These are phyloP conservation scores for Taphrina flavorubra DNA, from an alignment of 1,139 yeast species.

Conservation along the genomic window DNA sequence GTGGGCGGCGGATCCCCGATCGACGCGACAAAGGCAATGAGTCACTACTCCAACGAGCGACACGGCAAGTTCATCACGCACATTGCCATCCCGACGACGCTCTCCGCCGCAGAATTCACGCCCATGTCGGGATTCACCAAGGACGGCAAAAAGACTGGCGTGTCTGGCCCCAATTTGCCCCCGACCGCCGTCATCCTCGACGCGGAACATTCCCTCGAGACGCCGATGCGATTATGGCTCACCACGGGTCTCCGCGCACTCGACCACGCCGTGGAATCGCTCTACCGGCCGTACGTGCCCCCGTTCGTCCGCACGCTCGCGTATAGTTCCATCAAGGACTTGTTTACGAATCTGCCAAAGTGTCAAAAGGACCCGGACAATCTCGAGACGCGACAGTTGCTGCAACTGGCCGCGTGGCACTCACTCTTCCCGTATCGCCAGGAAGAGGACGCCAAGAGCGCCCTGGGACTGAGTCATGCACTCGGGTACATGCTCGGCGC, in stretches of 20 bases:
- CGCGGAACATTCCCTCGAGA: slow-evolving; percentile 34
- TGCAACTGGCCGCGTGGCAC: slow-evolving; percentile 41
- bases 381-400: slow-evolving; percentile 30
- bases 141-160: slow-evolving; percentile 39
- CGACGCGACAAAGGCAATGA: slow-evolving; percentile 38
- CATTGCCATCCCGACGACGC: slow-evolving; percentile 43
- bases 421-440: slow-evolving; percentile 42
- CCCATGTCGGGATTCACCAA: slow-evolving; percentile 42
- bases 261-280: slow-evolving; percentile 41
- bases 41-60: slow-evolving; percentile 20
- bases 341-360: slow-evolving; percentile 40
- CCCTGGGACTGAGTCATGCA: slow-evolving; percentile 33
- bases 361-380: slow-evolving; percentile 38
- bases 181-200: slow-evolving; percentile 43
- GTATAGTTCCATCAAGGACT: slow-evolving; percentile 32
- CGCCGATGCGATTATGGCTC: slow-evolving; percentile 40
- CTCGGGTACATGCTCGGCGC: slow-evolving; percentile 40
- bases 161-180: slow-evolving; percentile 21
- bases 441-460: slow-evolving; percentile 35
- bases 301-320: slow-evolving; percentile 41
- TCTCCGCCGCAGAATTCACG: slow-evolving; percentile 44
- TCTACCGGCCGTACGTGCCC: slow-evolving; percentile 38
- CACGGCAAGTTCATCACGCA: slow-evolving; percentile 27
- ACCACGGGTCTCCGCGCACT: slow-evolving; percentile 43
- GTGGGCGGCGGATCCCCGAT: slow-evolving; percentile 42